Conservation (phyloP, 192 early-diverging fungal species). For the Entomortierella lignicola region DNA sequence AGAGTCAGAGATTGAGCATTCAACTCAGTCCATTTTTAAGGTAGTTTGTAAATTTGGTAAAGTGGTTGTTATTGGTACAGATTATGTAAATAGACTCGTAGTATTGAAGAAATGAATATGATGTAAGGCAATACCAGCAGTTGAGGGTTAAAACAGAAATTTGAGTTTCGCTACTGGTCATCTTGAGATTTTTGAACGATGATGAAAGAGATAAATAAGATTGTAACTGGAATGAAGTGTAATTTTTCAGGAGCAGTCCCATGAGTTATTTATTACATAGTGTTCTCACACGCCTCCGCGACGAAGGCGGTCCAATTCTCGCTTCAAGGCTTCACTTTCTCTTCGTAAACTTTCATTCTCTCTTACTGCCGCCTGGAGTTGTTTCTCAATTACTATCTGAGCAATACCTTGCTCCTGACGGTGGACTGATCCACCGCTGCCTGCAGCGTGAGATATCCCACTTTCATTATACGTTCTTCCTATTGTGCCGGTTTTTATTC, state of each 20-base stretch:
- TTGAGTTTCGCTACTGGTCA: slow-evolving; percentile 8
- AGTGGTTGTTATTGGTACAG: no score
- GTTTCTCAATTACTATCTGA: slow-evolving; percentile 23
- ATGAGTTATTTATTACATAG: not conserved
- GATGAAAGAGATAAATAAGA: not conserved
- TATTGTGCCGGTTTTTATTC: slow-evolving; percentile 11
- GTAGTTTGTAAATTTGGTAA: no score
- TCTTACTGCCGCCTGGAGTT: slow-evolving; percentile 28
- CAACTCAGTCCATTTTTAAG: no score
- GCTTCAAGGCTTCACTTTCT: slow-evolving; percentile 49
- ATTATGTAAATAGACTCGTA: no score
- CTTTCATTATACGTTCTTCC: not conserved
- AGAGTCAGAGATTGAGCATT: no score
- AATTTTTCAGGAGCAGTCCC: not conserved
- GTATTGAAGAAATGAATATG: no score
- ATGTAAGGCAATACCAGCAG: slow-evolving; percentile 58
- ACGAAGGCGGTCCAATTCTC: slow-evolving; percentile 47
- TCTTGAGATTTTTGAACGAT: not conserved
- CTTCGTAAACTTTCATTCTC: slow-evolving; percentile 52
- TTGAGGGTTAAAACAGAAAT: slow-evolving; percentile 35
- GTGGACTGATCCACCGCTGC: slow-evolving; percentile 14
- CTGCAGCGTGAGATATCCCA: not conserved
- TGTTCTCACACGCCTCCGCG: slow-evolving; percentile 19
- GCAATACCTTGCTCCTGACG: slow-evolving; percentile 10
- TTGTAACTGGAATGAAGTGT: no score